Percentiles rank a stretch among this genome's conserved stretches.
Evolutionary conservation across 768 basidiomycete species (phyloP).

Genomic region (Tephrocybe sp.): DNA sequence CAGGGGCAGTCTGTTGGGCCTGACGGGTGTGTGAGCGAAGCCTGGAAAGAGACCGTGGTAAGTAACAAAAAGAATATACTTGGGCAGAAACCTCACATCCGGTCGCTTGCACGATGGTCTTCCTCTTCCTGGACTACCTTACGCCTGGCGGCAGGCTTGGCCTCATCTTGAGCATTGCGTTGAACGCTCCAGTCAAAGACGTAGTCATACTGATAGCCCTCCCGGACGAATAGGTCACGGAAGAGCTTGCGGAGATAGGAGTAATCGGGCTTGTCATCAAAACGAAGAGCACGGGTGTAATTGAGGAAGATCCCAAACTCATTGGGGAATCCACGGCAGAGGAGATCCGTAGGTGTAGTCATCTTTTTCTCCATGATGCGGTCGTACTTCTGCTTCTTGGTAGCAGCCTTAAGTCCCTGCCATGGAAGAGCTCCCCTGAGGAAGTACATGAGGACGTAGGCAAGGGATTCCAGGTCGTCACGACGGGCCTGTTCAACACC

Average conservation of each 20-base stretch:
- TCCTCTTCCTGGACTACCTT: slow-evolving; percentile 88
- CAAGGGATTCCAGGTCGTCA: slow-evolving; percentile 97
- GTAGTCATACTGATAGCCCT: slow-evolving; percentile 99
- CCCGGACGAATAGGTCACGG: slow-evolving; percentile 95
- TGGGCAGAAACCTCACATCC: slow-evolving; percentile 64
- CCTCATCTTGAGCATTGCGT: slow-evolving; percentile 69
- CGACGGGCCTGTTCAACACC: slow-evolving; percentile 98
- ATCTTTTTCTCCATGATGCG: slow-evolving; percentile 99
- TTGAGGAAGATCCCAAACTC: slow-evolving; percentile 99
- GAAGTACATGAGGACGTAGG: slow-evolving; percentile 99
- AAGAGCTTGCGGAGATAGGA: slow-evolving; percentile 99
- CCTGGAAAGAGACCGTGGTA: slow-evolving; percentile 41
- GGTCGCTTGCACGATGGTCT: slow-evolving; percentile 77
- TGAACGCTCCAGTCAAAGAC: slow-evolving; percentile 99
- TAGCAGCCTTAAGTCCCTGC: slow-evolving; percentile 99
- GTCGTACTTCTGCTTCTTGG: slow-evolving; percentile 99
- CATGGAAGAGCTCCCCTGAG: slow-evolving; percentile 96
- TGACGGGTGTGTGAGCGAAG: slow-evolving; percentile 88
- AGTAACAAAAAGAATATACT: slow-evolving; percentile 15
- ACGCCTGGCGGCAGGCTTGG: slow-evolving; percentile 65
- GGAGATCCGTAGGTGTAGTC: slow-evolving; percentile 95
- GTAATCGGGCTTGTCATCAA: slow-evolving; percentile 99
- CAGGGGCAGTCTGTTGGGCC: slow-evolving; percentile 63
- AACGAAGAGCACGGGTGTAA: slow-evolving; percentile 97
- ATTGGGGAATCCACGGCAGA: slow-evolving; percentile 99